Percentiles rank a stretch among this genome's conserved stretches.
These are phyloP conservation scores for Pythium brachiatum DNA, from an alignment of 352 stramenopile species.

Conservation along the genomic window DNA sequence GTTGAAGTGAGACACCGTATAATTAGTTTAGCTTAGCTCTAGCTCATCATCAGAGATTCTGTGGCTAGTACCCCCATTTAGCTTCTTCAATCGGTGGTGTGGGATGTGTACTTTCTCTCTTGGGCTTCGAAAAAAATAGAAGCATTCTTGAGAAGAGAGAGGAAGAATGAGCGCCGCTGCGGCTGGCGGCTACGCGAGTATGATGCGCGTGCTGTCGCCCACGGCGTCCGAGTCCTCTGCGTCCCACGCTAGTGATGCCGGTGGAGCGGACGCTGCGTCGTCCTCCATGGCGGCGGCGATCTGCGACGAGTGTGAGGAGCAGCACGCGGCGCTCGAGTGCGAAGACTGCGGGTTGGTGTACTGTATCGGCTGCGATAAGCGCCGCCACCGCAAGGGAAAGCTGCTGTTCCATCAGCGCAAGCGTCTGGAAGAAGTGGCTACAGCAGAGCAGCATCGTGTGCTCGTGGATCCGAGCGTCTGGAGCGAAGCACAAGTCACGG, in stretches of 20 bases:
- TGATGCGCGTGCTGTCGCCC: slow-evolving; percentile 6
- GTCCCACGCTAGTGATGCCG: not conserved
- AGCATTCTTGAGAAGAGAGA: not conserved
- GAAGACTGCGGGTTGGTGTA: slow-evolving; percentile 77
- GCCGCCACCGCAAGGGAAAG: slow-evolving; percentile 80
- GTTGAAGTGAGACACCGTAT: too few species aligned
- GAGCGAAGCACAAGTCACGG: slow-evolving; percentile 36
- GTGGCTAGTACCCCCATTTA: not conserved
- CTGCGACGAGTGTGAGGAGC: slow-evolving; percentile 78
- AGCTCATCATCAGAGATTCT: too few species aligned
- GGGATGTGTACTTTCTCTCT: not conserved
- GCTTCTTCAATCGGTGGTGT: not conserved
- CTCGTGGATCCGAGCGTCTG: slow-evolving; percentile 6
- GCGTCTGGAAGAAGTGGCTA: slow-evolving; percentile 8
- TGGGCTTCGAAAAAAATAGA: slow-evolving; percentile 1
- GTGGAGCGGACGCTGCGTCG: not conserved
- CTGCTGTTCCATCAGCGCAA: slow-evolving; percentile 64
- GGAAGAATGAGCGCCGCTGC: not conserved
- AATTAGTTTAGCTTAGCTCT: too few species aligned
- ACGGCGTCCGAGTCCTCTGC: slow-evolving; percentile 13
- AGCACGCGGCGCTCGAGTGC: slow-evolving; percentile 43
- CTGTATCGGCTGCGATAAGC: slow-evolving; percentile 59
- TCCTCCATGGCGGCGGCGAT: slow-evolving; percentile 2
- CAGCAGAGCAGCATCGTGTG: not conserved
- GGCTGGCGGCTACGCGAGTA: slow-evolving; percentile 1